Conservation (phyloP, 2,329 filamentous ascomycete species). For the Epichloe festucae region DNA sequence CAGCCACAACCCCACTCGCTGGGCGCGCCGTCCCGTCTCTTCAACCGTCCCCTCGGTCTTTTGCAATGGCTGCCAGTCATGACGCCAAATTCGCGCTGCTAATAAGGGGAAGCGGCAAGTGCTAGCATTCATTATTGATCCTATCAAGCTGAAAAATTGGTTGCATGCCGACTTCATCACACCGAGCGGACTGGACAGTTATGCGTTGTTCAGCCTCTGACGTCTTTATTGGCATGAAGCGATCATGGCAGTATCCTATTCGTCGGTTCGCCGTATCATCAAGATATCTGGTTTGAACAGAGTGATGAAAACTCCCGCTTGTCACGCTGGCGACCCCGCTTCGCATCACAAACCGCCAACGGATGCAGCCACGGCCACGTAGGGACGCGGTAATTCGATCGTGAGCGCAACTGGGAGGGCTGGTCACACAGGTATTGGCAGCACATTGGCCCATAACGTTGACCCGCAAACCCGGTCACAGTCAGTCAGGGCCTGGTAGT, state of each 20-base stretch:
- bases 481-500: neutral
- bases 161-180: neutral
- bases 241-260: neutral
- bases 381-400: neutral
- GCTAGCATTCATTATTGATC: neutral
- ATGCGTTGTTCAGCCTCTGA: neutral
- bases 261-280: neutral
- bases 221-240: neutral
- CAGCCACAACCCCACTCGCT: neutral
- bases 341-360: neutral
- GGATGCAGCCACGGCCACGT: neutral
- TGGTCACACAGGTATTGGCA: neutral
- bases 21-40: slow-evolving; percentile 3
- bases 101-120: too few species aligned
- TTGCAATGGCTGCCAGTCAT: neutral
- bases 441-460: neutral
- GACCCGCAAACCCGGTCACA: neutral
- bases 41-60: neutral
- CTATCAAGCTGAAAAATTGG: neutral
- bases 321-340: neutral
- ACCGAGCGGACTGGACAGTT: neutral
- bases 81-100: too few species aligned
- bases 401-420: neutral
- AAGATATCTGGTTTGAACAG: neutral
- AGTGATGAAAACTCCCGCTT: neutral